Evolutionary conservation across 2,329 filamentous ascomycete genomes (phyloP).

Genomic region (Ophiocordyceps polyrhachis-furcata): DNA sequence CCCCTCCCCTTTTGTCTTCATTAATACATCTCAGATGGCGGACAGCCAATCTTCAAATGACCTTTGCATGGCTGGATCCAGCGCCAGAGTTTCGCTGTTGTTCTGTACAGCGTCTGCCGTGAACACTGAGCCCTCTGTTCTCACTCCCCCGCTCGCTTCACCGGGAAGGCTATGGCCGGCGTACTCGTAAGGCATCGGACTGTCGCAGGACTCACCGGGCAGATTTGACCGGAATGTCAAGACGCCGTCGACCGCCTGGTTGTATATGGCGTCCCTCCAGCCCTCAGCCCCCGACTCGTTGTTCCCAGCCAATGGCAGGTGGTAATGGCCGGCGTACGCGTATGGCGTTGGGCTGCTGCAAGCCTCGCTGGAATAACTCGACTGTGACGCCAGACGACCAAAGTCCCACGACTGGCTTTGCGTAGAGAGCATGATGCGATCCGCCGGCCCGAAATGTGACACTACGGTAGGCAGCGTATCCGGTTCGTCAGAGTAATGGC

Average conservation of each 20-base stretch:
- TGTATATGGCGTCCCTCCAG: not conserved
- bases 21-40: not conserved
- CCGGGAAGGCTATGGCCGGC: not conserved
- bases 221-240: not conserved
- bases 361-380: conserved; percentile 1
- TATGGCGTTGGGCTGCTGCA: not conserved
- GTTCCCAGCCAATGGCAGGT: not conserved
- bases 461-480: not conserved
- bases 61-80: not conserved
- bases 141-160: not conserved
- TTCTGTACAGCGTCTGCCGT: not conserved
- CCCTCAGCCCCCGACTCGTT: not conserved
- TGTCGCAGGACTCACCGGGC: not conserved
- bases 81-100: not conserved
- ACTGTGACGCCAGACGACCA: not conserved
- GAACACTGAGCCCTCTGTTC: too few species aligned
- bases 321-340: not conserved
- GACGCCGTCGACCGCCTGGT: not conserved
- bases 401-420: not conserved
- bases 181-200: not conserved
- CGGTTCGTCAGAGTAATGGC: not conserved
- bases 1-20: not conserved
- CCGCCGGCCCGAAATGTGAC: conserved; percentile 1
- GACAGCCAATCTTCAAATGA: not conserved
- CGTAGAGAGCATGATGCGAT: not conserved